These are phyloP conservation scores for Lepiota subincarnata DNA, from an alignment of 768 basidiomycete genomes.

Conservation along the genomic window DNA sequence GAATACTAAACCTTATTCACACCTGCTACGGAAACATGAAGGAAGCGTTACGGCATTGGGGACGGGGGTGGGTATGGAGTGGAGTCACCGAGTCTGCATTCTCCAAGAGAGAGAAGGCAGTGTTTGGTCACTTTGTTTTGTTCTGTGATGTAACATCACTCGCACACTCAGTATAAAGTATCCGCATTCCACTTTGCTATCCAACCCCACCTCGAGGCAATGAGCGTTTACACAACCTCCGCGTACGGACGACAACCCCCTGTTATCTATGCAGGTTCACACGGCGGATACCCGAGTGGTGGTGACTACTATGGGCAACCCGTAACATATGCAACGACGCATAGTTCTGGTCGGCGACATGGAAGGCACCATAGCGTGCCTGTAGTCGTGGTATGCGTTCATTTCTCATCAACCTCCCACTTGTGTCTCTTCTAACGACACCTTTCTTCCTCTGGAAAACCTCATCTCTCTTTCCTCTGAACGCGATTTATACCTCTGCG, in stretches of 20 bases:
- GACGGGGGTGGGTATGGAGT: slow-evolving; percentile 2
- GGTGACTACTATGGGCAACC: slow-evolving; percentile 1
- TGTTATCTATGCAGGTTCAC: slow-evolving; percentile 2
- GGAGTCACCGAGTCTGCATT: neutral
- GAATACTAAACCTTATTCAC: neutral
- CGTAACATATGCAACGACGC: slow-evolving; percentile 4
- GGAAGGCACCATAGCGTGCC: slow-evolving; percentile 5
- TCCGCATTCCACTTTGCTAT: neutral
- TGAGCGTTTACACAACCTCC: slow-evolving; percentile 9
- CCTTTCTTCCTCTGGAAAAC: slow-evolving; percentile 9
- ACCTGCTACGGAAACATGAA: neutral
- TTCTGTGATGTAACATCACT: neutral
- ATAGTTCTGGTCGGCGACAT: slow-evolving; percentile 5
- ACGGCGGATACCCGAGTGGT: neutral
- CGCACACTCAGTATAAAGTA: neutral
- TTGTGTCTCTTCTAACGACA: neutral
- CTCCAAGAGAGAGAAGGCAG: neutral
- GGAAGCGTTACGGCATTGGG: neutral
- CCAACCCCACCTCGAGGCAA: neutral
- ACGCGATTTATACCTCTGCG: too few species aligned
- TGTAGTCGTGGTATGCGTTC: slow-evolving; percentile 1
- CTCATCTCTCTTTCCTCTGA: slow-evolving; percentile 1
- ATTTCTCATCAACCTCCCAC: neutral
- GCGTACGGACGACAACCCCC: neutral
- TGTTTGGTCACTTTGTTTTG: neutral